Conservation (phyloP, 2,329 filamentous ascomycete genomes). For the Orbilia brochopaga region DNA sequence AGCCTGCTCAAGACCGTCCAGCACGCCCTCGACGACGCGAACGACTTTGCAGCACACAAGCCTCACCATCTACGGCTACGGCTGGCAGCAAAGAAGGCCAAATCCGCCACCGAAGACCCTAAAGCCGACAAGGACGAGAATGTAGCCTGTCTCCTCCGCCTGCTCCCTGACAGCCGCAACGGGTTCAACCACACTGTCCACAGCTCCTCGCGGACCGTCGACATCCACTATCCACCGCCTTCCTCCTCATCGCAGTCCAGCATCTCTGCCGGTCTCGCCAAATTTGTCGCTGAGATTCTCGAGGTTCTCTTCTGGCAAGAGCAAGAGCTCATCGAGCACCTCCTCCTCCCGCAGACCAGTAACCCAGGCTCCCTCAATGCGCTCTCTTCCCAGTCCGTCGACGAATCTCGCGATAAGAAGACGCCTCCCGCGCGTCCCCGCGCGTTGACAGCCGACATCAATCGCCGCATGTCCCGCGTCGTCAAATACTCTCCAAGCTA, state of each 20-base stretch:
- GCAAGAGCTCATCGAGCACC: conserved; percentile 79
- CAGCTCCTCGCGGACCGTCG: conserved; percentile 72
- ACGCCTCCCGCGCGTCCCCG: conserved; percentile 56
- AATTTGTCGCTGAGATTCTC: conserved; percentile 78
- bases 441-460: conserved; percentile 66
- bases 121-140: conserved; percentile 59
- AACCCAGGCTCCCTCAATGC: conserved; percentile 63
- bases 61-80: conserved; percentile 71
- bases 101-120: conserved; percentile 23
- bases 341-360: conserved; percentile 64
- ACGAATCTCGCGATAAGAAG: conserved; percentile 57
- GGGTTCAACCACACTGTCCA: conserved; percentile 63
- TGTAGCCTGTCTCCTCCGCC: conserved; percentile 72
- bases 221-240: conserved; percentile 76
- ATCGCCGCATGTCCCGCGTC: conserved; percentile 76
- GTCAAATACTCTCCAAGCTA: conserved; percentile 93
- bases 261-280: conserved; percentile 74
- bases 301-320: conserved; percentile 84
- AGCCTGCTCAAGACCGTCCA: conserved; percentile 73
- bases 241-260: conserved; percentile 71
- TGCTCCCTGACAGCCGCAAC: conserved; percentile 66
- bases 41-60: conserved; percentile 78
- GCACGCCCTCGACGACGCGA: conserved; percentile 81
- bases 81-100: conserved; percentile 60
- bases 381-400: conserved; percentile 54